Evolutionary conservation across 805 yeast genomes (phyloP).

Genomic region (Metschnikowia hibisci): DNA sequence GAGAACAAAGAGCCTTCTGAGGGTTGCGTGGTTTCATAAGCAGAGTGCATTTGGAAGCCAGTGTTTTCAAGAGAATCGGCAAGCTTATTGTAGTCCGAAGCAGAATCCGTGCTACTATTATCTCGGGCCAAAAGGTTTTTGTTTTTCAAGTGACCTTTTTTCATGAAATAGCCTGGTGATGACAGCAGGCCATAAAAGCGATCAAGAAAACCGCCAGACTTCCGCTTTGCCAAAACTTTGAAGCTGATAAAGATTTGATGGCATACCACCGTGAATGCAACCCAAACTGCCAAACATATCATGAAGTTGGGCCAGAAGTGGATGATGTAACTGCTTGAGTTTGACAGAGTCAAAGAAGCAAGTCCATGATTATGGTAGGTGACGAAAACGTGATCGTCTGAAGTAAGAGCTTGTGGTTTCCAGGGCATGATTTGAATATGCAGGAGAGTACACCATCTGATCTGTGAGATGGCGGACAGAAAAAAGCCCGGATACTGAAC

Average conservation of each 20-base stretch:
- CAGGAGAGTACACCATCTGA: conserved; percentile 57
- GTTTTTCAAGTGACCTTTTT: neutral
- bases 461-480: conserved; percentile 48
- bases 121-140: neutral
- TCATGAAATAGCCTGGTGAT: neutral
- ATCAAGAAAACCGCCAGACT: conserved; percentile 4
- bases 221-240: conserved; percentile 8
- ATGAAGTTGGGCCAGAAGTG: conserved; percentile 45
- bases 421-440: conserved; percentile 19
- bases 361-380: conserved; percentile 42
- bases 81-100: neutral
- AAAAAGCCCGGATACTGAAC: conserved; percentile 60
- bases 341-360: conserved; percentile 31
- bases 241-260: conserved; percentile 22
- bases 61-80: neutral
- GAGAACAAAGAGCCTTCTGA: neutral
- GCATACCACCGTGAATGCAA: conserved; percentile 21
- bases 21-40: neutral
- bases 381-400: conserved; percentile 37
- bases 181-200: conserved; percentile 4
- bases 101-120: neutral
- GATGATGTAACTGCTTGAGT: conserved; percentile 21
- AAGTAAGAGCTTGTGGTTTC: conserved; percentile 4
- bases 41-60: neutral
- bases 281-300: conserved; percentile 28